phyloP scores from a whole-genome alignment of 164 flowering plant genomes.

The Stephania japonica region DNA sequence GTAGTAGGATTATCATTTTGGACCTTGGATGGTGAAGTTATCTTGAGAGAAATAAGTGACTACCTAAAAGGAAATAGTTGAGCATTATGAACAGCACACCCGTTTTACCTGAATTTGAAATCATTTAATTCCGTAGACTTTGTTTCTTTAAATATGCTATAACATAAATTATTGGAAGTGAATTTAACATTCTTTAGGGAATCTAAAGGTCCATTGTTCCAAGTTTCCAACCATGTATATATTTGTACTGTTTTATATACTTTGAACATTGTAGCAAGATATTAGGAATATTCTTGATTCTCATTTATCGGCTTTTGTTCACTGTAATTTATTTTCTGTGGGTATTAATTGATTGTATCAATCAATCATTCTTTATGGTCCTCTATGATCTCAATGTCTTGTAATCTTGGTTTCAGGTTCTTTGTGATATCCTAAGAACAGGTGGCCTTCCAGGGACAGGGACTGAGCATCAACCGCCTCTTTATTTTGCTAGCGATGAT shows the following conservation, averaged over 20 bases:
- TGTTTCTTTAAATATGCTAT: background rate
- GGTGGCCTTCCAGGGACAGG: conserved; percentile 79
- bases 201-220: background rate
- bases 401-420: conserved; percentile 43
- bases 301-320: background rate
- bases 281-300: background rate
- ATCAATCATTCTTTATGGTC: background rate
- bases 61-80: background rate
- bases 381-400: background rate
- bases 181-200: background rate
- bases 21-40: background rate
- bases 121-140: background rate
- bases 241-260: background rate
- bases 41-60: background rate
- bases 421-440: conserved; percentile 75
- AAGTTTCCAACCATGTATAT: background rate
- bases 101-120: background rate
- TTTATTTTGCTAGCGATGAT: conserved; percentile 79
- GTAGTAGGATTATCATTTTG: background rate
- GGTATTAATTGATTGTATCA: background rate
- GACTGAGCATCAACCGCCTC: conserved; percentile 53
- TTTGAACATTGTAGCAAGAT: background rate
- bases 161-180: background rate
- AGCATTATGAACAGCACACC: background rate
- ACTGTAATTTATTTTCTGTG: background rate